Percentiles rank a stretch among this genome's conserved stretches.
phyloP scores from a whole-genome alignment of 306 rosid genomes.

The Vachellia collinsii region DNA sequence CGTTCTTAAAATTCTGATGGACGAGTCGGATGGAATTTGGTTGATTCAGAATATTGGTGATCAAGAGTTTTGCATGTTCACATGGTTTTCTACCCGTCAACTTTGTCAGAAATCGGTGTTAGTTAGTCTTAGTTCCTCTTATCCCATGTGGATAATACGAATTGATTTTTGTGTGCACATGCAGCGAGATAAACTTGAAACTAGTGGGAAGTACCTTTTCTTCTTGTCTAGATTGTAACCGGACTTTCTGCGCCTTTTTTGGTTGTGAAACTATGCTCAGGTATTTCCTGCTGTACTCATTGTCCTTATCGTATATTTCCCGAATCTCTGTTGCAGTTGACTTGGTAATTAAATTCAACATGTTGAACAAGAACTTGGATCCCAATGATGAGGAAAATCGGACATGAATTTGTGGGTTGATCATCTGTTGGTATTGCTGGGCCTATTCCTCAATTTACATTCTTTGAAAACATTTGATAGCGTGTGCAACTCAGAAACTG shows the following conservation, averaged over 20 bases:
- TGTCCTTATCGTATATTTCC: conserved; percentile 2
- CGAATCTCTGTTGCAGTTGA: conserved; percentile 26
- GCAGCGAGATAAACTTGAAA: conserved; percentile 34
- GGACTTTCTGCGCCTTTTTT: conserved; percentile 7
- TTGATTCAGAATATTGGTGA: conserved; percentile 29
- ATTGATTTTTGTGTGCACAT: conserved; percentile 19
- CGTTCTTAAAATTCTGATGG: conserved; percentile 36
- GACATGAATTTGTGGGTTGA: conserved; percentile 35
- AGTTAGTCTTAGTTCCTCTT: conserved; percentile 33
- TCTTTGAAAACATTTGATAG: conserved; percentile 38
- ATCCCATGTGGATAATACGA: conserved; percentile 33
- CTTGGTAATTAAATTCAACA: conserved; percentile 12
- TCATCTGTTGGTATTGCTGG: conserved; percentile 17
- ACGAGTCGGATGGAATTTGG: conserved; percentile 18
- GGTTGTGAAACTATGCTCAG: conserved; percentile 7
- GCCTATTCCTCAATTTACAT: conserved; percentile 19
- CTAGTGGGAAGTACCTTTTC: conserved; percentile 23
- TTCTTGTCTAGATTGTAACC: conserved; percentile 17
- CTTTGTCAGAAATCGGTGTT: conserved; percentile 23
- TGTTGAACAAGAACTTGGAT: conserved; percentile 27
- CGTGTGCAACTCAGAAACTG: conserved; percentile 33
- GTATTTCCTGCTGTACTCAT: conserved; percentile 26
- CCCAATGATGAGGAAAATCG: conserved; percentile 21
- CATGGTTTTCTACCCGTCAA: conserved; percentile 33
- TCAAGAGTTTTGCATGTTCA: conserved; percentile 9